These are phyloP conservation scores for Myxozyma kluyveri DNA, from an alignment of 805 yeast genomes.

Conservation along the genomic window DNA sequence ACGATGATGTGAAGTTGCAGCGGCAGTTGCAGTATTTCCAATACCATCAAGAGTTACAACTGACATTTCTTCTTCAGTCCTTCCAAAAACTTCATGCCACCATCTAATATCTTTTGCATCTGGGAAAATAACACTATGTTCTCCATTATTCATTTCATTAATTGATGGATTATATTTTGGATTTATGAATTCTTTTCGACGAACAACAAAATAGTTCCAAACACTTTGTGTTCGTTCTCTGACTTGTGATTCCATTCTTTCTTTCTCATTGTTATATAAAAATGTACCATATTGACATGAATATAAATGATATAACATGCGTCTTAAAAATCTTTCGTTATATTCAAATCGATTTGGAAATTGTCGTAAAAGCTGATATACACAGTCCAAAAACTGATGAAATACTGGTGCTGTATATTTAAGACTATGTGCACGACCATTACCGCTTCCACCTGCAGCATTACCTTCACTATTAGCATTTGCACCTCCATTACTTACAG, in stretches of 20 bases:
- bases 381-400: slow-evolving; percentile 89
- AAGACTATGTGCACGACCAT: slow-evolving; percentile 11
- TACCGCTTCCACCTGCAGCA: slow-evolving; percentile 8
- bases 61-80: slow-evolving; percentile 67
- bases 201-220: slow-evolving; percentile 89
- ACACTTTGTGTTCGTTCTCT: slow-evolving; percentile 63
- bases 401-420: slow-evolving; percentile 84
- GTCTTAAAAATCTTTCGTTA: slow-evolving; percentile 80
- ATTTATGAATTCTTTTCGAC: slow-evolving; percentile 68
- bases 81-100: slow-evolving; percentile 87
- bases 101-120: slow-evolving; percentile 63
- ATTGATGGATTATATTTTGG: slow-evolving; percentile 41
- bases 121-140: slow-evolving; percentile 53
- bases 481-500: slow-evolving; percentile 9
- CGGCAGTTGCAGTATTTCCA: slow-evolving; percentile 22
- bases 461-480: slow-evolving; percentile 11
- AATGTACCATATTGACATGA: slow-evolving; percentile 96
- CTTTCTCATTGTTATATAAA: slow-evolving; percentile 69
- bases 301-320: slow-evolving; percentile 81
- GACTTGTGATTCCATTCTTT: slow-evolving; percentile 48
- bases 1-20: slow-evolving; percentile 2
- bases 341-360: slow-evolving; percentile 75
- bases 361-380: slow-evolving; percentile 73
- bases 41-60: slow-evolving; percentile 24
- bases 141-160: slow-evolving; percentile 33